Conservation (phyloP, 805 yeast genomes). For the Torulaspora delbrueckii region DNA sequence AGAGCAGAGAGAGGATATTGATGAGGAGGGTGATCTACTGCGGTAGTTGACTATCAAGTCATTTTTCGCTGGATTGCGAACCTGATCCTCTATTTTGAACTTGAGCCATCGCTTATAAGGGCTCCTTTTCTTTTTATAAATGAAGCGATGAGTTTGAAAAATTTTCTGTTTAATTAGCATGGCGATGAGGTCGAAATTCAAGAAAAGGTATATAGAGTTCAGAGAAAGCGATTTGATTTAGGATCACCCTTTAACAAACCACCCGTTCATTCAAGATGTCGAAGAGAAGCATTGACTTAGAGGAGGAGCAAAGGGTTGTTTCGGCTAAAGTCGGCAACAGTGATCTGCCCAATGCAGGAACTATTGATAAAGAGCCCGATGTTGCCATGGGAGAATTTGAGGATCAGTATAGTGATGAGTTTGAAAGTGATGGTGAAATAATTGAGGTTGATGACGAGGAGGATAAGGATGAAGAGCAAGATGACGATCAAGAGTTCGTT, state of each 20-base stretch:
- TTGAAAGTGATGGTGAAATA: conserved; percentile 85
- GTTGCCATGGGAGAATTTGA: conserved; percentile 79
- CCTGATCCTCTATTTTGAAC: too few species aligned
- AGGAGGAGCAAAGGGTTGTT: conserved; percentile 39
- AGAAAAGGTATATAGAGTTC: background rate
- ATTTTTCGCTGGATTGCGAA: background rate
- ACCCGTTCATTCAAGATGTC: conserved; percentile 38
- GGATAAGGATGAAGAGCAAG: conserved; percentile 41
- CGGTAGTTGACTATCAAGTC: background rate
- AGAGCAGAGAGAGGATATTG: conserved; percentile 5
- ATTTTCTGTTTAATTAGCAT: conserved; percentile 10
- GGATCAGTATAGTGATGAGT: conserved; percentile 86
- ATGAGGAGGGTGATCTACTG: background rate
- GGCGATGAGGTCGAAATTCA: conserved; percentile 19
- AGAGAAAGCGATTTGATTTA: background rate
- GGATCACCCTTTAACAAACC: background rate
- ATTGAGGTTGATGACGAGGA: conserved; percentile 70
- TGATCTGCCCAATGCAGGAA: conserved; percentile 23
- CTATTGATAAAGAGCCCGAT: conserved; percentile 40
- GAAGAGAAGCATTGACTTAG: conserved; percentile 43
- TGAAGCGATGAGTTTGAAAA: conserved; percentile 10
- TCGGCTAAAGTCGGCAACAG: conserved; percentile 37
- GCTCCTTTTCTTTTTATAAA: conserved; percentile 1
- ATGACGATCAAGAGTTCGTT: conserved; percentile 35
- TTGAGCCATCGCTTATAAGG: background rate